Base-by-base conservation (phyloP, 2,329 filamentous ascomycete genomes). In the Tolypocladium sp. region DNA sequence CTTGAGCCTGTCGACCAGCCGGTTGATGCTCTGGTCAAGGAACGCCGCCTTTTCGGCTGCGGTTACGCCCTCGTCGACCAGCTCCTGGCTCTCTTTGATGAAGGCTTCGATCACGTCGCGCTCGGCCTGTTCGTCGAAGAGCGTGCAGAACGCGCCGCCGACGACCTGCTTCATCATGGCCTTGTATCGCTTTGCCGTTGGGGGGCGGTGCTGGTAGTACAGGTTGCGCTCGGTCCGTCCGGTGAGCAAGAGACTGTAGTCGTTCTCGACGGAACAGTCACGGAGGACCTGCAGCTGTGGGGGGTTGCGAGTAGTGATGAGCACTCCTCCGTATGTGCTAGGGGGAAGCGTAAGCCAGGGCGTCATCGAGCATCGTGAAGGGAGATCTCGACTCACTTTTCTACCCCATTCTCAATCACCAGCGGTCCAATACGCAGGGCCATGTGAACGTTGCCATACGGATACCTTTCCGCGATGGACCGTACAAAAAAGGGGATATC, bases 121-220 rank as follows among this genome's bases (percentile, higher is more conserved):
- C 56, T 74, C 70, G 5, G 60, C 51, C 10, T 63, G 44, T 6
- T 65, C 55, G 22, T 65, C 40, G 4, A 71, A 64, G 13, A 67
- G 44, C 6, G 70, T 69, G 3, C 63, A 67, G 56, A 77, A 77
- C 5, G 73, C 67, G 0, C 64, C 66, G 0, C 75, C 75, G 6
- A 74, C 69, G 9, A 77, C 68, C 61, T 76, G 74, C 58, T 77
- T 77, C 70, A 76, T 70, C 52, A 75, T 63, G 37, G 68, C 68
- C 49, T 74, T 74, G 65, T 71, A 73, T 41, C 71, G 67, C 60
- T 73, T 74, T 2, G 57, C 63, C 12, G 53, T 17, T 7, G 46
- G 33, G 44, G 60, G 62, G 49, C 66, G 30, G 59, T 38, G 57
- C 58, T 68, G 35, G 49, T 62, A 35, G 62, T 57, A 49, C 55